Conservation (phyloP, 768 basidiomycete genomes). For the Tylopilus subfusipes region DNA sequence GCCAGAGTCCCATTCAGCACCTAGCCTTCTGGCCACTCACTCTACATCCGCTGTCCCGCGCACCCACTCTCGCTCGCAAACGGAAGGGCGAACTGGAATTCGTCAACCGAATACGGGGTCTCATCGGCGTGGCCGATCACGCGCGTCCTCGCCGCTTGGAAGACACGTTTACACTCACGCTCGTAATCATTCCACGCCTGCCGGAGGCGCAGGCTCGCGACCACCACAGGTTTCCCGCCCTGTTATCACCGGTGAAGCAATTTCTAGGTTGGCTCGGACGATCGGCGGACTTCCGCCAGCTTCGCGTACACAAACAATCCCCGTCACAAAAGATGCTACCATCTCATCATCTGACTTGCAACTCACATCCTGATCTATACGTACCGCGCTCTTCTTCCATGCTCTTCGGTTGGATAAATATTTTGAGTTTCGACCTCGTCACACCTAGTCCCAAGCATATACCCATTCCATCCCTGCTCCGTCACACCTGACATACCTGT, state of each 20-base stretch:
- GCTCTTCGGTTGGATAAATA: conserved; percentile 19
- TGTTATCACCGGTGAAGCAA: conserved; percentile 70
- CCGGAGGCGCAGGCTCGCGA: conserved; percentile 38
- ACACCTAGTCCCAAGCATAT: conserved; percentile 17
- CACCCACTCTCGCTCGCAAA: conserved; percentile 54
- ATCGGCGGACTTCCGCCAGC: conserved; percentile 42
- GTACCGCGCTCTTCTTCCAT: conserved; percentile 9
- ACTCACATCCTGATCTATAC: conserved; percentile 10
- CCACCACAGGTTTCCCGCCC: conserved; percentile 50
- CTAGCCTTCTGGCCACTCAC: conserved; percentile 33
- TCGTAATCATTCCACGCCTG: conserved; percentile 64
- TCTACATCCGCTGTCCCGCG: conserved; percentile 24
- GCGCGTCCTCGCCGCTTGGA: conserved; percentile 43
- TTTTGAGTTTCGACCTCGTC: conserved; percentile 11
- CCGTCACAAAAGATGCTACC: conserved; percentile 28
- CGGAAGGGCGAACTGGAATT: conserved; percentile 44
- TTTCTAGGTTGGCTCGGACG: conserved; percentile 60
- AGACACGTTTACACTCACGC: conserved; percentile 35
- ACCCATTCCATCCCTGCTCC: conserved; percentile 21
- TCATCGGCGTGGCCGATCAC: conserved; percentile 39
- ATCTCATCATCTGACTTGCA: conserved; percentile 15
- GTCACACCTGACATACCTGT: conserved; percentile 19
- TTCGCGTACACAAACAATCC: conserved; percentile 24
- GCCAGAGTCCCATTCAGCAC: conserved; percentile 38
- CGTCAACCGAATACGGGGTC: conserved; percentile 25